phyloP scores from a whole-genome alignment of 805 yeast genomes.

The Barnettozyma botsteinii region DNA sequence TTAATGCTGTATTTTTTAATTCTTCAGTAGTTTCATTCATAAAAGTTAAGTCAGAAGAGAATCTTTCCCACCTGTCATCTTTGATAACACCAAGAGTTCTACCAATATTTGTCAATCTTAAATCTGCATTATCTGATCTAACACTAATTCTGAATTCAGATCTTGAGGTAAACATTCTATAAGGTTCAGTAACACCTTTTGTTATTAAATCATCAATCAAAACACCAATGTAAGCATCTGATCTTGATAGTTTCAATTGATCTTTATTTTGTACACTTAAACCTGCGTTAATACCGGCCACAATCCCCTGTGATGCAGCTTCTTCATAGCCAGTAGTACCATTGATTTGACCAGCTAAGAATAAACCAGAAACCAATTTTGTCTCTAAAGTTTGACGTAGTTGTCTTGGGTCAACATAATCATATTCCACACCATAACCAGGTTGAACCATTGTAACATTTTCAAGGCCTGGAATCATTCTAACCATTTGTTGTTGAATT shows the following conservation, averaged over 20 bases:
- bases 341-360: constrained; percentile 93
- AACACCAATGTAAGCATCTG: constrained; percentile 90
- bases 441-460: constrained; percentile 87
- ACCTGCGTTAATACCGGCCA: constrained; percentile 96
- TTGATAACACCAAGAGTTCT: constrained; percentile 59
- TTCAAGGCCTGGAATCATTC: constrained; percentile 82
- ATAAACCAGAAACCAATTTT: constrained; percentile 69
- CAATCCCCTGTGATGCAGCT: constrained; percentile 93
- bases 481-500: constrained; percentile 69
- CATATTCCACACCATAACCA: constrained; percentile 99
- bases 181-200: constrained; percentile 95
- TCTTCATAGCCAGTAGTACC: constrained; percentile 99
- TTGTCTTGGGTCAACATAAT: constrained; percentile 91
- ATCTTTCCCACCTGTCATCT: constrained; percentile 49
- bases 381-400: constrained; percentile 75
- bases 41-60: constrained; percentile 34
- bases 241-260: constrained; percentile 55
- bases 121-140: constrained; percentile 91
- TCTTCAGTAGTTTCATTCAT: constrained; percentile 41
- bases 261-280: constrained; percentile 36
- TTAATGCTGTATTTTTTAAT: constrained; percentile 39
- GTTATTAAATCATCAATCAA: constrained; percentile 90
- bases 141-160: constrained; percentile 89
- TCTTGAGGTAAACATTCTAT: constrained; percentile 95
- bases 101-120: constrained; percentile 71